Evolutionary conservation across 306 rosid genomes (phyloP), one percentile per base, ranked within the genome.

Genomic region (Morella rubra): DNA sequence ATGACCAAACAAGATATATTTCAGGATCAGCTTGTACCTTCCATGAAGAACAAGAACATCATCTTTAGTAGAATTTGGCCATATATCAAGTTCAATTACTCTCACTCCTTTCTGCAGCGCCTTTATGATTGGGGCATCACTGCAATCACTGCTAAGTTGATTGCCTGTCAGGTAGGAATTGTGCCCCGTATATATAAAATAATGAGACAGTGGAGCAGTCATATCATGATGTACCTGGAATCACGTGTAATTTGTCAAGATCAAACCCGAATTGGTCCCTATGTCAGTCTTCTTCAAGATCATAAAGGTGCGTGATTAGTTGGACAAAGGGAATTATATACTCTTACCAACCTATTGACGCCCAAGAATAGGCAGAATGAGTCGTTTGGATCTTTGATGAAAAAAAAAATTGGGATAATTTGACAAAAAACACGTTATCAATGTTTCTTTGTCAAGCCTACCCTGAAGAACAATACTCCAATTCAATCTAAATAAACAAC

Each of bases 121-220:
- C 85, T 83, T 89, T 70, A 90, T 92, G 72, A 94, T 89, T 51
- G 98, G 98, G 49, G 74, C 87, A 73, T 87, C 95, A 44, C 98
- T 94, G 50, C 95, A 92, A 62, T 90, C 95, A 68, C 98, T 92
- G 85, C 93, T 94, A 15, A 94, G 91, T 79, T 94, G 98, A 89
- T 94, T 94, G 81, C 98, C 98, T 53, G 97, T 91, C 2, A 94
- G 87, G 77, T 94, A 94, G 45, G 98, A 94, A 87, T 94, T 94
- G 86, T 94, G 98, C 74, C 98, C 98, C 78, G 98, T 94, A 68
- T 91, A 90, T 90, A 92, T 94, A 91, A 85, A 94, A 86, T 94
- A 94, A 85, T 94, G 97, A 76, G 98, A 91, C 65, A 91, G 81
- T 16, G 98, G 98, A 65, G 92, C 93, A 59, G 79, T 84, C 98